These are phyloP conservation scores for Naegleria lovaniensis DNA, from an alignment of 208 protist species.

Conservation along the genomic window DNA sequence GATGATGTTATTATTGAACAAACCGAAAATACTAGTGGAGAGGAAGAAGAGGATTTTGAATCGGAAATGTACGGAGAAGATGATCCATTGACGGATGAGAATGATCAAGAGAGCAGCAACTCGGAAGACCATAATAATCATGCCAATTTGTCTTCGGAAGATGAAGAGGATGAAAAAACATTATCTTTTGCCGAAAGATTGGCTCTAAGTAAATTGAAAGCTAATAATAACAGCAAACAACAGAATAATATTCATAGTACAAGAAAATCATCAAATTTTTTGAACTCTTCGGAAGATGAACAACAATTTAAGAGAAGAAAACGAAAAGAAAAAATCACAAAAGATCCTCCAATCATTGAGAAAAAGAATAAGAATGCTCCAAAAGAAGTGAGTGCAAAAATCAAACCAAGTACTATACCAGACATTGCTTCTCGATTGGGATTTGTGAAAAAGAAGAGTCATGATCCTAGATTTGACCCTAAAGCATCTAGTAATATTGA, in stretches of 20 bases:
- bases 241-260: background rate
- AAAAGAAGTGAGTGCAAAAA: background rate
- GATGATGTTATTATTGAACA: background rate
- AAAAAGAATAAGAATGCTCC: constrained; percentile 10
- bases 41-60: constrained; percentile 17
- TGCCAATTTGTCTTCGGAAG: background rate
- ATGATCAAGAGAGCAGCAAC: constrained; percentile 12
- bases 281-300: background rate
- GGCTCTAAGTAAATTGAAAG: background rate
- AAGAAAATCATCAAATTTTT: background rate
- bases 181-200: background rate
- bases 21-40: constrained; percentile 2
- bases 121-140: constrained; percentile 9
- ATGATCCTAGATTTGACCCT: background rate
- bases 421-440: background rate
- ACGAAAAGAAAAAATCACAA: background rate
- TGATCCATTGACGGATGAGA: background rate
- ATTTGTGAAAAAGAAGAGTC: background rate
- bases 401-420: background rate
- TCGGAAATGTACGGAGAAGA: background rate
- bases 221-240: background rate
- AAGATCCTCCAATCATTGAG: background rate
- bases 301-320: background rate
- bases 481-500: background rate
- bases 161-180: constrained; percentile 15